These are phyloP conservation scores for Picea glauca DNA, from an alignment of 75 land plant species.

Conservation along the genomic window DNA sequence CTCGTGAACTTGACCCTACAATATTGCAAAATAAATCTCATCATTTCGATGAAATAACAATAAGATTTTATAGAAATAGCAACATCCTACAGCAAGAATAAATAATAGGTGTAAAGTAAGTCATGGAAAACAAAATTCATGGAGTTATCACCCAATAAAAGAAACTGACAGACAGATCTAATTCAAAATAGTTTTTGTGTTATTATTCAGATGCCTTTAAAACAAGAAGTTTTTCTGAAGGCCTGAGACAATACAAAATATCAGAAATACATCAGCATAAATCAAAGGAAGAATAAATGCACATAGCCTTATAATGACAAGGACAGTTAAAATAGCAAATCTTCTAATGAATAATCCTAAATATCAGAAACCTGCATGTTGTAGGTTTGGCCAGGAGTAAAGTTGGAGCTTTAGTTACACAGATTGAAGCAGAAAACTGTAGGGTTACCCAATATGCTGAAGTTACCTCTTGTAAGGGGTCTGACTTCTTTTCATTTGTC, in stretches of 20 bases:
- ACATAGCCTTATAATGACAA: neutral
- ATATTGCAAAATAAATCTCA: neutral
- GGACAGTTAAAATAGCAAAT: neutral
- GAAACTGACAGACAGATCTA: neutral
- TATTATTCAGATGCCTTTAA: neutral
- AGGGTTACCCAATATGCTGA: neutral
- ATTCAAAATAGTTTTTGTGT: neutral
- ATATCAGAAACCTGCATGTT: neutral
- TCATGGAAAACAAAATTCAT: neutral
- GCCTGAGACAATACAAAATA: neutral
- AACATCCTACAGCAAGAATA: too few species aligned
- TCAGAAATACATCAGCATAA: neutral
- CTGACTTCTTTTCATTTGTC: slow-evolving; percentile 41
- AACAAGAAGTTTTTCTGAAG: neutral
- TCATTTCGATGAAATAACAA: too few species aligned
- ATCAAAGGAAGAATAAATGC: neutral
- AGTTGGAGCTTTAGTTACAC: too few species aligned
- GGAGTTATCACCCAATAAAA: neutral
- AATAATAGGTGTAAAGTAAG: too few species aligned
- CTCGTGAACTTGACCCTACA: slow-evolving; percentile 56
- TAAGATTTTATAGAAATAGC: too few species aligned
- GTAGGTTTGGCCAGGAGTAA: neutral
- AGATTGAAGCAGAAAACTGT: too few species aligned
- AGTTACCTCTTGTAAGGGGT: slow-evolving; percentile 46
- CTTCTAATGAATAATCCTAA: neutral